Percentiles rank a stretch among this genome's conserved stretches.
These are phyloP conservation scores for Lophium mytilinum DNA, from an alignment of 495 filamentous ascomycete species.

Conservation along the genomic window DNA sequence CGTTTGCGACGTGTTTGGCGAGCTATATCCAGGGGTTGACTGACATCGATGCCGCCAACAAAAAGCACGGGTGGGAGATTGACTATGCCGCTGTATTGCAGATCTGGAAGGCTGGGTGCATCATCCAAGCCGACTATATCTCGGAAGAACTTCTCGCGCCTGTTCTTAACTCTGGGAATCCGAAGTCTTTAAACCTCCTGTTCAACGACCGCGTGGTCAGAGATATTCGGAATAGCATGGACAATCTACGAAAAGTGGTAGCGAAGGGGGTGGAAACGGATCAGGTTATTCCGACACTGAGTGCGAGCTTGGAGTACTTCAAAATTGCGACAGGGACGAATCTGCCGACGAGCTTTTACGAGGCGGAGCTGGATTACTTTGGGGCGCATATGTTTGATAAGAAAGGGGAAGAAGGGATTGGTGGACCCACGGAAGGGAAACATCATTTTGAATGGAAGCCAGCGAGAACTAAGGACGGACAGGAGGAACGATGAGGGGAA, in stretches of 20 bases:
- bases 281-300: conserved; percentile 55
- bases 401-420: conserved; percentile 39
- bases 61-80: conserved; percentile 56
- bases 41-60: conserved; percentile 53
- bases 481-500: too few relatives aligned
- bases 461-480: conserved; percentile 19
- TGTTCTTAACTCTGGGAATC: conserved; percentile 19
- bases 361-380: conserved; percentile 70
- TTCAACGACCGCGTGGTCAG: conserved; percentile 42
- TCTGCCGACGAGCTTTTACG: conserved; percentile 58
- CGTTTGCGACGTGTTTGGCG: conserved; percentile 55
- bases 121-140: conserved; percentile 64
- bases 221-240: conserved; percentile 47
- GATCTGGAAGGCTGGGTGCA: conserved; percentile 68
- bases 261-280: conserved; percentile 51
- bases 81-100: conserved; percentile 51
- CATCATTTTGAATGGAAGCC: conserved; percentile 54
- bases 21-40: conserved; percentile 62
- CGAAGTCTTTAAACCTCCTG: conserved; percentile 36
- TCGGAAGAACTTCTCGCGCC: conserved; percentile 47
- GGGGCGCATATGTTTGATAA: conserved; percentile 61
- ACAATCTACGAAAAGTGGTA: conserved; percentile 50
- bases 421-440: conserved; percentile 42
- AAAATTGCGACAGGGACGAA: conserved; percentile 52
- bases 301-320: conserved; percentile 59